A percentile compares a stretch with the other conserved stretches of the same genome.
Evolutionary conservation across 2,329 filamentous ascomycete genomes (phyloP).

Genomic region (Xylaria sp.): DNA sequence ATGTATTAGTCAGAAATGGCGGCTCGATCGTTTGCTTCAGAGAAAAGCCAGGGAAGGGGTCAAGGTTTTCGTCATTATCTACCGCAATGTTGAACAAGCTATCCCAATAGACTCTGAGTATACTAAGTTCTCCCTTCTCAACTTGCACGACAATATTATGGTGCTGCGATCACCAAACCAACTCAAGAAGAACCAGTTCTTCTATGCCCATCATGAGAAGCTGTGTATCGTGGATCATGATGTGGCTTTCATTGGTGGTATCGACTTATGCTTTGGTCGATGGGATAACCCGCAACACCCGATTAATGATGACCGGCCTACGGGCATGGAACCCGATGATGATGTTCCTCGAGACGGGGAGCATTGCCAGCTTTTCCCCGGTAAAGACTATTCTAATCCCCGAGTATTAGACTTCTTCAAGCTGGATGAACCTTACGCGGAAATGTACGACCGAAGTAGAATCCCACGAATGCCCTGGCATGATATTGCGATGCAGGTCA

Average conservation of each 20-base stretch:
- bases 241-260: conserved; percentile 92
- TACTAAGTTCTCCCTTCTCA: conserved; percentile 94
- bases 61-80: conserved; percentile 97
- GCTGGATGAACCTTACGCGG: conserved; percentile 93
- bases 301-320: conserved; percentile 91
- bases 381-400: conserved; percentile 98
- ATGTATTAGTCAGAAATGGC: conserved; percentile 97
- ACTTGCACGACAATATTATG: conserved; percentile 95
- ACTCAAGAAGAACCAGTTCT: conserved; percentile 98
- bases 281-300: conserved; percentile 97
- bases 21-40: conserved; percentile 91
- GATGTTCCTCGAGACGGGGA: conserved; percentile 87
- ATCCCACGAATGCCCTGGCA: conserved; percentile 98
- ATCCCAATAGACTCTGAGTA: conserved; percentile 98
- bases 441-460: conserved; percentile 95
- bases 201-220: conserved; percentile 99
- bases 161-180: conserved; percentile 97
- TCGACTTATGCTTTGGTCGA: conserved; percentile 95
- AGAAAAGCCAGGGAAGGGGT: conserved; percentile 94
- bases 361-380: conserved; percentile 95
- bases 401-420: conserved; percentile 94
- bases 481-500: conserved; percentile 96
- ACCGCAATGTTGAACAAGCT: conserved; percentile 96
- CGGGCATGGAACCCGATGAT: conserved; percentile 83
- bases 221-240: conserved; percentile 97